Evolutionary conservation across 176 grass and related monocot genomes (phyloP), one percentile per base, ranked within the genome.

Genomic region (Zoysia japonica): DNA sequence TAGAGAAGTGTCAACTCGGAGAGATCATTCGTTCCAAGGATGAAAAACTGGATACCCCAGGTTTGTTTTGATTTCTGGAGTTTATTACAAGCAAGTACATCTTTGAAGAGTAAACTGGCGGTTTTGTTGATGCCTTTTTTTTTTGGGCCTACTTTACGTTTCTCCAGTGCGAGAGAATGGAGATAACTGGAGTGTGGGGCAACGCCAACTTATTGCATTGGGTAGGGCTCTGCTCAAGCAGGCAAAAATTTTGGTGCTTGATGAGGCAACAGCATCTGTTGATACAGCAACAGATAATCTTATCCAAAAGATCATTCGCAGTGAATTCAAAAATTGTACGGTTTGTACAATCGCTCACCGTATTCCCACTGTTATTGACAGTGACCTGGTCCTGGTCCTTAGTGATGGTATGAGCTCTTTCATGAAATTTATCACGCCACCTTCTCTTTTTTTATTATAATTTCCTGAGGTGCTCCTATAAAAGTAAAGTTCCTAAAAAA

Each of bases 121-220:
- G 9, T 42, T 64, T 42, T 57, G 7, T 60, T 75, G 19, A 71
- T 65, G 55, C 20, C 39, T 48, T 79, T 47, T 75, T n/a, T 43
- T 35, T n/a, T 38, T 36, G 73, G 65, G 48, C 41, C 14, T 46
- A 19, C 6, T 68, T 36, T 68, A 2, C 79, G 59, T 69, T 79
- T 76, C 70, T 90, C 36, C 85, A 99, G 96, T 99, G 37, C 50
- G 89, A 57, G 96, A 99, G 85, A 99, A 95, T 77, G 96, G 96
- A 57, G 96, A 99, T 49, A 99, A 99, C 88, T 99, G 96, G 96
- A 99, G 96, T 69, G 96, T 95, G 47, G 96, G 96, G 43, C 96
- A 99, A 42, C 86, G 96, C n/a, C 96, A 99, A 57, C 96, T 99
- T 83, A 89, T 99, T 80, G 91, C 96, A 17, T 16, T 99, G 17